Evolutionary conservation across 2,329 filamentous ascomycete species (phyloP), one percentile per base, ranked within the genome.

Genomic region (Sclerotinia minor): DNA sequence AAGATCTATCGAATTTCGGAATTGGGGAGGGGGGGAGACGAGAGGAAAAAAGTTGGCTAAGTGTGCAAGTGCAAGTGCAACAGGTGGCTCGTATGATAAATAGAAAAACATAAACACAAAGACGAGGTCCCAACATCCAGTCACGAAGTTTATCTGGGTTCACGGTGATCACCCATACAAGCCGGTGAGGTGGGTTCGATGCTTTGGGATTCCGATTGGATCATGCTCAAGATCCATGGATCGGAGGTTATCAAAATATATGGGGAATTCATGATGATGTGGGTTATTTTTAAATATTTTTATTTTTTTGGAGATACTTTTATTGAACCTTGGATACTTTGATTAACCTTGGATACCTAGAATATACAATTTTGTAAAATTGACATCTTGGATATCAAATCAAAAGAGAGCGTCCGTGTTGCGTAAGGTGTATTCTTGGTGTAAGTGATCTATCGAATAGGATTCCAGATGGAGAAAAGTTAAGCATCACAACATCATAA

Each of bases 181-280:
- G 45, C 58, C 58, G 58, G 58, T 38, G 50, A 49, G 45, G 58
- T 61, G 38, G 54, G 11, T 13, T 61, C 29, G 29, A 50, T 50
- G 58, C 21, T 17, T 38, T 38, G 24, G 29, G 9, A 19, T 61
- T 38, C 58, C 58, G 58, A 50, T 45, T 61, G 58, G 58, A 38
- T 50, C 2, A 29, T 60, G 5, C 5, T 13, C 6, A 29, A 11
- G 17, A 53, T 44, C 19, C 17, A 29, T 17, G 4, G 35, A 44
- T 13, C 24, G 19, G 1, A 19, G 26, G 21, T 11, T 53, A 29
- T 19, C 7, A 29, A 9, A 17, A 54, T 32, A 54, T 54, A 54
- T 54, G 52, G 52, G 52, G 26, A 54, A 29, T 5, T 5, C 2
- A 35, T 54, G 52, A 21, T 32, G 38, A 15, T 11, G 13, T 41